Percentiles rank a stretch among this genome's conserved stretches.
These are phyloP conservation scores for Suillus tomentosus DNA, from an alignment of 768 basidiomycete genomes.

Conservation along the genomic window DNA sequence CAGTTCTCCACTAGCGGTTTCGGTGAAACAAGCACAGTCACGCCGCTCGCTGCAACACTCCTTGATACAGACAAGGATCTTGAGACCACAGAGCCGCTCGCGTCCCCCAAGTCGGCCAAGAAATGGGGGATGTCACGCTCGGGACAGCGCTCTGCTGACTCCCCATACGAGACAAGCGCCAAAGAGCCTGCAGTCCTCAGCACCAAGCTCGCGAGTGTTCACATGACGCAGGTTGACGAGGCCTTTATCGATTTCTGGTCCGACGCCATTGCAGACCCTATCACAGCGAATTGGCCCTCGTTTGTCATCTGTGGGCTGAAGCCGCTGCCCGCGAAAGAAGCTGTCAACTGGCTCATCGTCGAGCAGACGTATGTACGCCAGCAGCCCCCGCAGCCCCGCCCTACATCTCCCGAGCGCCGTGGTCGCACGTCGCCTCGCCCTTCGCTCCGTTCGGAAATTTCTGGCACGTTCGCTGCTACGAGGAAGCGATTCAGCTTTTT, in stretches of 20 bases:
- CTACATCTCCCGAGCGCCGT: slow-evolving; percentile 27
- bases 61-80: slow-evolving; percentile 62
- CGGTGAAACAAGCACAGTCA: slow-evolving; percentile 37
- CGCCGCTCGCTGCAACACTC: slow-evolving; percentile 55
- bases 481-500: slow-evolving; percentile 71
- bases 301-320: slow-evolving; percentile 75
- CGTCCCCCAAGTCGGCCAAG: slow-evolving; percentile 38
- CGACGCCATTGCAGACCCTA: slow-evolving; percentile 70
- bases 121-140: slow-evolving; percentile 31
- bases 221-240: slow-evolving; percentile 66
- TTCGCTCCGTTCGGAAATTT: slow-evolving; percentile 46
- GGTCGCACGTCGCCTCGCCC: slow-evolving; percentile 44
- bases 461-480: slow-evolving; percentile 49
- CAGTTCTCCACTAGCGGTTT: slow-evolving; percentile 72
- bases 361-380: slow-evolving; percentile 58
- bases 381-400: slow-evolving; percentile 29
- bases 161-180: slow-evolving; percentile 12
- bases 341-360: slow-evolving; percentile 65
- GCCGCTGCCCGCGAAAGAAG: slow-evolving; percentile 25
- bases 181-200: slow-evolving; percentile 27
- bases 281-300: slow-evolving; percentile 63
- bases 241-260: slow-evolving; percentile 85
- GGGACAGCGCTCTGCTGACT: slow-evolving; percentile 27
- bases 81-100: slow-evolving; percentile 50
- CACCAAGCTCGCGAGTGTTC: slow-evolving; percentile 40